phyloP scores from a whole-genome alignment of 129 eudicot genomes.

The Logfia minima region DNA sequence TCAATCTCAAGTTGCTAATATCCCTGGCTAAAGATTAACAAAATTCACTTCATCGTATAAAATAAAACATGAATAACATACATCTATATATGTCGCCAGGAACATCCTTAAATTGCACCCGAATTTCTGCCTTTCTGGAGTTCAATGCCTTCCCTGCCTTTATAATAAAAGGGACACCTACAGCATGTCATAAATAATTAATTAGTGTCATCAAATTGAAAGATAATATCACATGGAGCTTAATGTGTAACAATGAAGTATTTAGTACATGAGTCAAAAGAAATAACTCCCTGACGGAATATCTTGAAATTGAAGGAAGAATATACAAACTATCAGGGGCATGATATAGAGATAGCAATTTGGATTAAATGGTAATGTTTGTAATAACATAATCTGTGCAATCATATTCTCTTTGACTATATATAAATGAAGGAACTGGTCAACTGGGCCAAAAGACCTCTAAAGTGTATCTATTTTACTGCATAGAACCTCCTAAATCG shows the following conservation, averaged over 20 bases:
- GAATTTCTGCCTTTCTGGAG: slow-evolving; percentile 95
- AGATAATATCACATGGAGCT: not conserved
- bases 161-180: slow-evolving; percentile 92
- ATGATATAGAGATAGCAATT: not conserved
- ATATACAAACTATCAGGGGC: not conserved
- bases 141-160: slow-evolving; percentile 94
- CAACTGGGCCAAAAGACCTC: not conserved
- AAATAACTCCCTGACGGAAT: not conserved
- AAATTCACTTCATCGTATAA: not conserved
- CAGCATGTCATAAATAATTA: slow-evolving; percentile 23
- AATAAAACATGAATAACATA: slow-evolving; percentile 31
- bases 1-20: slow-evolving; percentile 1
- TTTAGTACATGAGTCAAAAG: not conserved
- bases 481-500: not conserved
- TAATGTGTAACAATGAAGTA: not conserved
- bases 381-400: not conserved
- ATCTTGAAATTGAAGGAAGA: not conserved
- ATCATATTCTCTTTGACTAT: not conserved
- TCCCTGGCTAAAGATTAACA: not conserved
- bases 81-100: slow-evolving; percentile 95
- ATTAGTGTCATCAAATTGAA: not conserved
- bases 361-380: too few relatives aligned
- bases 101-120: slow-evolving; percentile 93
- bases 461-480: not conserved
- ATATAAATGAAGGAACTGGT: not conserved